Percentiles rank a stretch among this genome's conserved stretches.
These are phyloP conservation scores for Naegleria fowleri DNA, from an alignment of 208 protist species.

Conservation along the genomic window DNA sequence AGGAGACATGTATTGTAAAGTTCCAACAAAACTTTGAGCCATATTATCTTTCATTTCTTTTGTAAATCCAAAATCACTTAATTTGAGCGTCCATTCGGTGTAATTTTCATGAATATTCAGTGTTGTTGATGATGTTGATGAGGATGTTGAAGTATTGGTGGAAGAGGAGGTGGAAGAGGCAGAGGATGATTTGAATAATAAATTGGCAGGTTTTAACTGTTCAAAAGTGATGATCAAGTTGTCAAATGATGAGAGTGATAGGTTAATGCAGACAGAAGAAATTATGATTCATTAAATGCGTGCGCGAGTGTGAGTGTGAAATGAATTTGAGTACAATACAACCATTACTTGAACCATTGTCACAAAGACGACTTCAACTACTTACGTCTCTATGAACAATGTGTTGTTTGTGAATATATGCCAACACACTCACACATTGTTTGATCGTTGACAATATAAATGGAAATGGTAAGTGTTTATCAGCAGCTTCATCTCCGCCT, in stretches of 20 bases:
- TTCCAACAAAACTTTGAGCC: background rate
- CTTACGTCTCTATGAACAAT: background rate
- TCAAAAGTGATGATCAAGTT: no score
- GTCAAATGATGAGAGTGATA: no score
- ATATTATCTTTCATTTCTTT: background rate
- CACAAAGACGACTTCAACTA: no score
- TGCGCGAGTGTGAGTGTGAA: no score
- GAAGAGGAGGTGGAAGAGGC: background rate
- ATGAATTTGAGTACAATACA: no score
- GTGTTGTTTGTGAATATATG: background rate
- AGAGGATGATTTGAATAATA: background rate
- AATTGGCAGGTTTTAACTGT: background rate
- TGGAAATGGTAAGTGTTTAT: background rate
- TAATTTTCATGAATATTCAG: background rate
- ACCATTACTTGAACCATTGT: no score
- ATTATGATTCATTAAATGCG: no score
- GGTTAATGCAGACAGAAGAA: no score
- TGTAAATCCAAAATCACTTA: slow-evolving; percentile 22
- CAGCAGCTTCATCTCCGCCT: background rate
- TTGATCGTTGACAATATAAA: background rate
- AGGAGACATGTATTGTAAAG: slow-evolving; percentile 8
- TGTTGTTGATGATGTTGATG: background rate
- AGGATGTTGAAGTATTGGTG: background rate
- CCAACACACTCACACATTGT: background rate
- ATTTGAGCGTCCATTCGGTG: background rate